Evolutionary conservation across 306 rosid species (phyloP), one percentile per base, ranked within the genome.

Genomic region (Citrullus mucosospermus): DNA sequence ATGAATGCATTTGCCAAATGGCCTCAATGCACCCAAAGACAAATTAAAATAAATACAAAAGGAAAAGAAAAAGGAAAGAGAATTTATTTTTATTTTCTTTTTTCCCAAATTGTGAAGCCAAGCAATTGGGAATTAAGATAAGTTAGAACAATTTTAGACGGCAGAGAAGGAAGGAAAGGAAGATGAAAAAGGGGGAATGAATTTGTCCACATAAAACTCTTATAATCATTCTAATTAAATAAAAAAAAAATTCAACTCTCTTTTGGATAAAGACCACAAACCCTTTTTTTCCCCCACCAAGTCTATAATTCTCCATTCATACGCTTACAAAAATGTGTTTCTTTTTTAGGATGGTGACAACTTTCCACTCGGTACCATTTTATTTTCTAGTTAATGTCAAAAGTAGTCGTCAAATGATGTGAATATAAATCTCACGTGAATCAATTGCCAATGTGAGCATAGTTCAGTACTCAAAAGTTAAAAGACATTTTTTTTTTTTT

Each of bases 91-190:
- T 46, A 0, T 5, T 9, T 46, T 46, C 1, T 48, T 48, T 48
- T 48, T 48, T 2, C 17, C 54, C 11, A 48, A 48, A 13, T 12
- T 12, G 54, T 13, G 54, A 48, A 48, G 72, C 28, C 15, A 70
- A 70, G 76, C 34, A 46, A 70, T 70, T 70, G 57, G 76, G 32
- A 70, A 18, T 0, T 69, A 10, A 18, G 76, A 70, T 70, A 70
- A 70, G 57, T 70, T 13, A 22, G 57, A 70, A 70, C 57, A 70
- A 70, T 43, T 20, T 70, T 46, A 70, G n/a, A 70, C 76, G 76
- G 57, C 76, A 70, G 11, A 46, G 41, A 48, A 46, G 30, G 56
- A 44, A 20, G 54, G 55, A 8, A 43, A 11, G 39, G 39, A 44
- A 69, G n/a, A 69, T n/a, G 70, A 65, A 34, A 15, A 16, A 17